These are phyloP conservation scores for Letharia lupina DNA, from an alignment of 495 filamentous ascomycete species.

Conservation along the genomic window DNA sequence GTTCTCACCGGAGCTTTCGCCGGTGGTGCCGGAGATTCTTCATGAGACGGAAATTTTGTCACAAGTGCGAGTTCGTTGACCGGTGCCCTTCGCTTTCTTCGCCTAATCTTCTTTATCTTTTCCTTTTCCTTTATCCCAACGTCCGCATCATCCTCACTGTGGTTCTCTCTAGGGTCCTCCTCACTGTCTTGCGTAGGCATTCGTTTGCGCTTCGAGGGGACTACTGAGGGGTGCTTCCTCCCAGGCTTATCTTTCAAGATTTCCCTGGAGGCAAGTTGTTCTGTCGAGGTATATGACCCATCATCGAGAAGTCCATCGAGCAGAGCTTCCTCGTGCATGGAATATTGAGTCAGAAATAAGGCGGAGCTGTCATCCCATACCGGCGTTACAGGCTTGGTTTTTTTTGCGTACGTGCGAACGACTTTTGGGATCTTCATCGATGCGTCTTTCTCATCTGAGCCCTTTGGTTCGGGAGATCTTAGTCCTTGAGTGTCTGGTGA, in stretches of 20 bases:
- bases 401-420: slow-evolving; percentile 2
- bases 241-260: background rate
- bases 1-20: background rate
- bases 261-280: background rate
- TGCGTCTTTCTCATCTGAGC: too few relatives aligned
- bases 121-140: background rate
- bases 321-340: background rate
- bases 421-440: slow-evolving; percentile 2
- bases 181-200: background rate
- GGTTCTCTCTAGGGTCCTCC: background rate
- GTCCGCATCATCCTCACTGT: background rate
- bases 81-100: slow-evolving; percentile 15
- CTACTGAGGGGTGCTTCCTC: background rate
- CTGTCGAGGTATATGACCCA: background rate
- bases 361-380: background rate
- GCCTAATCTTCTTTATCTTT: background rate
- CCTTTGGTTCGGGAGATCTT: background rate
- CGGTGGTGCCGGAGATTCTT: too few relatives aligned
- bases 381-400: background rate
- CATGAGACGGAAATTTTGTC: background rate
- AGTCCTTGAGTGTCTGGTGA: background rate
- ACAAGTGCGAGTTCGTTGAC: slow-evolving; percentile 18
- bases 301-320: background rate
- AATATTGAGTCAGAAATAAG: background rate
- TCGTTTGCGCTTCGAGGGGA: background rate